Evolutionary conservation across 495 filamentous ascomycete species (phyloP), one percentile per base, ranked within the genome.

Genomic region (Xylaria cubensis): DNA sequence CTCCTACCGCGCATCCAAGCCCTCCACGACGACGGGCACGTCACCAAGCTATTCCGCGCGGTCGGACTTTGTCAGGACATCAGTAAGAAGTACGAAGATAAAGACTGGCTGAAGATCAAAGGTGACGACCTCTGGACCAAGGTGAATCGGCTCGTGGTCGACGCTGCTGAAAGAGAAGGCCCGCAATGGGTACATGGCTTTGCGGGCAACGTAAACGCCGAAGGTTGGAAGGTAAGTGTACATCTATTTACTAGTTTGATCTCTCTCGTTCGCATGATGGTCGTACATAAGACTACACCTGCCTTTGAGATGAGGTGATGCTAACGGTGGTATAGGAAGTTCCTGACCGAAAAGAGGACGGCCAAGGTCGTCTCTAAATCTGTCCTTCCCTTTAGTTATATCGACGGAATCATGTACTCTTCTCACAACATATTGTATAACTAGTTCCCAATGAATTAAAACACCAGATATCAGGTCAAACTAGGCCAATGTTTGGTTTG

Each of bases 1-100:
- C 78, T 95, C 24, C 85, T 93, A 61, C 75, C 85, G 12, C 83
- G 89, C 6, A 82, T 90, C 12, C 82, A 84, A 48, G 69, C 71
- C 21, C 83, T 89, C 50, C 75, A 84, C 0, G 95, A 97, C 74
- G 93, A 97, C 79, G 94, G 94, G 0, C 94, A 98, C 79, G 79
- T 88, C 32, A 80, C 88, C 63, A 97, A 98, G 80, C 78, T 96
- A 6, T 84, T 89, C 24, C 82, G 95, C 39, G 92, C 94, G 4
- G 74, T 94, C 15, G 83, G 89, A 61, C 53, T 84, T 42, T 82
- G 80, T 69, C 73, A 78, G 59, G 70, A 79, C 10, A 46, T 77
- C 8, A 77, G 76, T 59, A 61, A 69, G 48, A 72, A 73, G 71
- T 82, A 79, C 61, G 81, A 77, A 5, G 77, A 84, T 48, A 85